A percentile compares a stretch with the other conserved stretches of the same genome.
Evolutionary conservation across 306 rosid species (phyloP).

Genomic region (Dalbergia oliveri): DNA sequence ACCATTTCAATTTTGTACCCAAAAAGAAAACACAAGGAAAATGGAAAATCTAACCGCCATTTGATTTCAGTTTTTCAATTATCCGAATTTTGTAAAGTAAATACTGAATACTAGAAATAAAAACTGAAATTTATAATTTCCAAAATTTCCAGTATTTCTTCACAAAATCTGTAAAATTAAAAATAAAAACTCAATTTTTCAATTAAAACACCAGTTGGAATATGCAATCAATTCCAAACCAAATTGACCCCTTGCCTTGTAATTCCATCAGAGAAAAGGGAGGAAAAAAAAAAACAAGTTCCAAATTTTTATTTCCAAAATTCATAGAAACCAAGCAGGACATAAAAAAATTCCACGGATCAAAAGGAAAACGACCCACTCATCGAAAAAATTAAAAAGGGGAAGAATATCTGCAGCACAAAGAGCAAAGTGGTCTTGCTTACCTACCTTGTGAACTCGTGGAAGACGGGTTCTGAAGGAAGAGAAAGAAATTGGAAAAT

Average conservation of each 20-base stretch:
- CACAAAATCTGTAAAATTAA: too few species aligned
- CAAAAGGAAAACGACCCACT: conserved; percentile 31
- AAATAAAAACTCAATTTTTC: not conserved
- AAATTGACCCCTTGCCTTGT: not conserved
- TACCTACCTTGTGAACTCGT: conserved; percentile 26
- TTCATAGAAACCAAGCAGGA: conserved; percentile 11
- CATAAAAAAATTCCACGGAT: conserved; percentile 27
- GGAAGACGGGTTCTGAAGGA: conserved; percentile 25
- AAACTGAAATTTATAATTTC: too few species aligned
- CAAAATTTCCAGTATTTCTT: too few species aligned
- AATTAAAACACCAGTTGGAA: conserved; percentile 13
- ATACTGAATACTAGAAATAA: too few species aligned
- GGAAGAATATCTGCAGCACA: not conserved
- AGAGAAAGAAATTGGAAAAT: conserved; percentile 9
- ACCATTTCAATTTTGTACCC: conserved; percentile 20
- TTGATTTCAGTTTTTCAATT: too few species aligned
- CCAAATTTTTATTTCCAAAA: conserved; percentile 2
- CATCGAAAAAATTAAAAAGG: not conserved
- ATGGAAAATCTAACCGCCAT: not conserved
- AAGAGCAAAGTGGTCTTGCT: not conserved
- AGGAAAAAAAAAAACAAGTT: not conserved
- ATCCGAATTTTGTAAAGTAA: too few species aligned
- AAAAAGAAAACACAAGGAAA: not conserved
- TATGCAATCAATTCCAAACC: conserved; percentile 25
- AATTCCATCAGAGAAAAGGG: conserved; percentile 17